Conservation (phyloP, 169 alveolate species). For the Toxoplasma gondii region DNA sequence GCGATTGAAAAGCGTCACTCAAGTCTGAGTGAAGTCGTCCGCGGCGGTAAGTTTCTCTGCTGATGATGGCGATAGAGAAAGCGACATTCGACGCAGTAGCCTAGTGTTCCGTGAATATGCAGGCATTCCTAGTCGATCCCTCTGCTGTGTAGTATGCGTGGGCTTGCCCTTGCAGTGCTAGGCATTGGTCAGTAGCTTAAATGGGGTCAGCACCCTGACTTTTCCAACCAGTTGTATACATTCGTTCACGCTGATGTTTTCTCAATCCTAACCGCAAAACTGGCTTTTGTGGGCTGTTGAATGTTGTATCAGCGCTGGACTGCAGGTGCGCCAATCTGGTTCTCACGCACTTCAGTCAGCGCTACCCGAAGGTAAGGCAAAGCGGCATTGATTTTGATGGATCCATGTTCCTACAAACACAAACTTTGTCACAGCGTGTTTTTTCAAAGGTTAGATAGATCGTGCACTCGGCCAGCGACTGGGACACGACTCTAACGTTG, state of each 20-base stretch:
- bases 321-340: constrained; percentile 76
- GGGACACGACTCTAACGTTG: no score
- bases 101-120: not conserved
- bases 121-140: not conserved
- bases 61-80: not conserved
- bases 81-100: not conserved
- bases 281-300: not conserved
- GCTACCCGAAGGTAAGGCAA: constrained; percentile 83
- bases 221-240: no score
- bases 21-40: constrained; percentile 69
- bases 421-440: not conserved
- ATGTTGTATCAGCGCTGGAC: constrained; percentile 20
- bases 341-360: constrained; percentile 92
- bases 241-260: no score
- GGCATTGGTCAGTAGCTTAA: not conserved
- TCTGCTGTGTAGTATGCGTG: not conserved
- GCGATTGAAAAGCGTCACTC: constrained; percentile 86
- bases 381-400: not conserved
- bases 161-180: not conserved
- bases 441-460: no score
- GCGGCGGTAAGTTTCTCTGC: constrained; percentile 33
- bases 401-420: not conserved
- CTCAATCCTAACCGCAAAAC: no score
- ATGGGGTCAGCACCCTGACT: no score
- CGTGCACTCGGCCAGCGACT: no score